Conservation (phyloP, 2,329 filamentous ascomycete genomes). For the Exserohilum turcica region DNA sequence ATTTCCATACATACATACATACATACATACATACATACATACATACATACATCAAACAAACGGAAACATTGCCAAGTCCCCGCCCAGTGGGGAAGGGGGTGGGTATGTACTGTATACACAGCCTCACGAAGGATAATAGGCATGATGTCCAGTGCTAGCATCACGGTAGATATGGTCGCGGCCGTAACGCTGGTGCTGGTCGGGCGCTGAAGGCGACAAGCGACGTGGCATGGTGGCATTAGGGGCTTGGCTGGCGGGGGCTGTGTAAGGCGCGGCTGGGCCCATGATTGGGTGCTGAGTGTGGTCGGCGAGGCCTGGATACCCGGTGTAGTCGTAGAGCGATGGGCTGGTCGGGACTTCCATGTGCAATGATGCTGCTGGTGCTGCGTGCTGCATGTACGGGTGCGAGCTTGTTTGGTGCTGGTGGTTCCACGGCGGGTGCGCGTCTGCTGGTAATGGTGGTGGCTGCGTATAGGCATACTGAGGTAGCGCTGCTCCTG, state of each 20-base stretch:
- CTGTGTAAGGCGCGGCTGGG: conserved; percentile 21
- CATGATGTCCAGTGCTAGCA: conserved; percentile 23
- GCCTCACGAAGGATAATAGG: conserved; percentile 28
- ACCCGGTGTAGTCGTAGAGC: conserved; percentile 21
- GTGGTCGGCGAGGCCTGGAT: too few species aligned
- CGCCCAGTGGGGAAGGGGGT: too few species aligned
- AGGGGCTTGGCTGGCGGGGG: conserved; percentile 13
- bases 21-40: too few species aligned
- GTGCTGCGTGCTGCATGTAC: conserved; percentile 19
- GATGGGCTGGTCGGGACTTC: conserved; percentile 14
- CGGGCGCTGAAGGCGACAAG: conserved; percentile 13
- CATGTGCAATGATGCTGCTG: conserved; percentile 22
- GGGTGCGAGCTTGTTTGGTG: conserved; percentile 25
- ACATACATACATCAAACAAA: too few species aligned
- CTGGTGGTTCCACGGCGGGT: conserved; percentile 25
- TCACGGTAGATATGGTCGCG: conserved; percentile 27
- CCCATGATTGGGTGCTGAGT: conserved; percentile 21
- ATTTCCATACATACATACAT: too few species aligned
- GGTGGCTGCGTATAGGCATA: conserved; percentile 22
- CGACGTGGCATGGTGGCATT: conserved; percentile 17
- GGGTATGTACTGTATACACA: too few species aligned
- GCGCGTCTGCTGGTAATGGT: conserved; percentile 9
- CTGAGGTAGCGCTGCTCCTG: conserved; percentile 3
- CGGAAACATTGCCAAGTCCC: too few species aligned
- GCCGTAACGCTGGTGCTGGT: conserved; percentile 15